phyloP scores from a whole-genome alignment of 2,329 filamentous ascomycete species.

The Apiospora sp. region DNA sequence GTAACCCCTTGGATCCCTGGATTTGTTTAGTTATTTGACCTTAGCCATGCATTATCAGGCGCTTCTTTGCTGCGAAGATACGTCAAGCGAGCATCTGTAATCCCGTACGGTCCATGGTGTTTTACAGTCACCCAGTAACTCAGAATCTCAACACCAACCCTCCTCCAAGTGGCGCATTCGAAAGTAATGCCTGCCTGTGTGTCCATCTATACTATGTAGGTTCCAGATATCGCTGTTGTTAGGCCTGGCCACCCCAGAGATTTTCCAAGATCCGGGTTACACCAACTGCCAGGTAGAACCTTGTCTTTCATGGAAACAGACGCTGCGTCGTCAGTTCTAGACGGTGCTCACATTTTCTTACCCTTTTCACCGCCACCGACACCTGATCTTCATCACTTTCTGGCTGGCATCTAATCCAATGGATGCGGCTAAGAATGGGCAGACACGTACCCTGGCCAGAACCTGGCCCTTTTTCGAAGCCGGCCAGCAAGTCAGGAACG shows the following conservation, averaged over 20 bases:
- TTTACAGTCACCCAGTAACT: neutral
- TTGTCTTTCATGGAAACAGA: neutral
- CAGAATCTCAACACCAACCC: neutral
- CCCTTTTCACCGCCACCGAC: neutral
- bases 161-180: neutral
- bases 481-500: conserved; percentile 8
- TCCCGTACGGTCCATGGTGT: neutral
- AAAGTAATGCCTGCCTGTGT: neutral
- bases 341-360: neutral
- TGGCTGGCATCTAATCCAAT: neutral
- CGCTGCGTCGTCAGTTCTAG: neutral
- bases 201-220: neutral
- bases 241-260: neutral
- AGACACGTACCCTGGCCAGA: conserved; percentile 16
- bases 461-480: neutral
- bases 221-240: neutral
- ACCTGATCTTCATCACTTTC: neutral
- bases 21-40: neutral
- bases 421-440: conserved; percentile 9
- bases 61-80: conserved; percentile 11
- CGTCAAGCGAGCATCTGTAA: neutral
- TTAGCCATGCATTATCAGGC: conserved; percentile 6
- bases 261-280: neutral
- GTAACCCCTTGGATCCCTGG: neutral
- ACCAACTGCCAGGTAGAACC: neutral